Percentiles rank a stretch among this genome's conserved stretches.
phyloP scores from a whole-genome alignment of 2,329 filamentous ascomycete genomes.

The Hawksworthiomyces lignivorus region DNA sequence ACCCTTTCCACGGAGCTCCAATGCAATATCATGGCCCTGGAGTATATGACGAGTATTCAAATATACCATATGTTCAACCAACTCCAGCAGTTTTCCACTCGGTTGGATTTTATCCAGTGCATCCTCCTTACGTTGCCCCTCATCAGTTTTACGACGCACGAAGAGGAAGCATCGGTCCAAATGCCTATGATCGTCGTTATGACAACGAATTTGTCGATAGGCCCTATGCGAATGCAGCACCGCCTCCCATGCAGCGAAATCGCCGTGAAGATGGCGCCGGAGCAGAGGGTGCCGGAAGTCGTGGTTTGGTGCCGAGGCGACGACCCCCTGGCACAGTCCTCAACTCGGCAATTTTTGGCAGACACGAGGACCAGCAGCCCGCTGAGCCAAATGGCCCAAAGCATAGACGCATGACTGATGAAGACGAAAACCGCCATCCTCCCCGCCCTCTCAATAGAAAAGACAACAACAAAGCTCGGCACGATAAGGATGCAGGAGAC shows the following conservation, averaged over 20 bases:
- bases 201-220: neutral
- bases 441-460: too few species aligned
- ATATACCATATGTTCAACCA: constrained; percentile 5
- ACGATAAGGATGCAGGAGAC: too few species aligned
- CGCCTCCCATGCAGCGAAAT: neutral
- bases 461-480: too few species aligned
- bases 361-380: neutral
- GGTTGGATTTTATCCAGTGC: constrained; percentile 7
- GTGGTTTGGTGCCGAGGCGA: neutral
- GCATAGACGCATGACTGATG: too few species aligned
- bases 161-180: neutral
- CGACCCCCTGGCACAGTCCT: constrained; percentile 1
- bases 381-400: neutral
- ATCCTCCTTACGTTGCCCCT: constrained; percentile 1
- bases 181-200: neutral
- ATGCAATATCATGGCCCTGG: neutral
- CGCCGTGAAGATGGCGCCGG: neutral
- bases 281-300: neutral
- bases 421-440: too few species aligned
- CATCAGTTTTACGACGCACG: constrained; percentile 1
- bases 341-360: neutral
- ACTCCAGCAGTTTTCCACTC: constrained; percentile 4
- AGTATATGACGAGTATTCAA: constrained; percentile 2
- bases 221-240: neutral
- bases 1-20: neutral